Conservation (phyloP, 495 filamentous ascomycete genomes). For the Lindgomyces ingoldianus region DNA sequence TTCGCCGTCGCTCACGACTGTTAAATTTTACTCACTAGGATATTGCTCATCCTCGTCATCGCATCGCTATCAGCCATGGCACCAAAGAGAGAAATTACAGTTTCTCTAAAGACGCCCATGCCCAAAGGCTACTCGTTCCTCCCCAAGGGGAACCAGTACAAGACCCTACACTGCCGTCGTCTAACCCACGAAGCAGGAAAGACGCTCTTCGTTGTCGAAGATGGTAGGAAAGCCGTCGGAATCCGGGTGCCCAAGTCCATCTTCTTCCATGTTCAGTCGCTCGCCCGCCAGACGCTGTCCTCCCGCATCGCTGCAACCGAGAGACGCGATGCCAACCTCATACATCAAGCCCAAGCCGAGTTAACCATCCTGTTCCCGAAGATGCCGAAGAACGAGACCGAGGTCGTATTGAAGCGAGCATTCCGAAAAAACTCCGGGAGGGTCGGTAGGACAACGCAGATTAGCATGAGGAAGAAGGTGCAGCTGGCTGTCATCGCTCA, state of each 20-base stretch:
- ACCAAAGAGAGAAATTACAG: conserved; percentile 18
- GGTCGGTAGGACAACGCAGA: conserved; percentile 50
- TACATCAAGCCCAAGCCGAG: conserved; percentile 44
- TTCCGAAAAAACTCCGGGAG: conserved; percentile 55
- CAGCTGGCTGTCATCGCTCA: conserved; percentile 54
- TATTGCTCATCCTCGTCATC: neutral
- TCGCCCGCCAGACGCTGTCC: conserved; percentile 41
- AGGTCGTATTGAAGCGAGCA: conserved; percentile 49
- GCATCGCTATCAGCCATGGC: neutral
- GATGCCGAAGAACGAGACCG: conserved; percentile 49
- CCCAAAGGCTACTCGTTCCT: conserved; percentile 51
- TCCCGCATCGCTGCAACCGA: conserved; percentile 33
- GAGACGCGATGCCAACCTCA: conserved; percentile 47
- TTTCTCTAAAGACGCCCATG: conserved; percentile 18
- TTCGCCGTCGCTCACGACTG: too few relatives aligned
- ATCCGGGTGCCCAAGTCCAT: conserved; percentile 53
- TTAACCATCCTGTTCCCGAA: conserved; percentile 47
- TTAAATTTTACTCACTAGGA: too few relatives aligned
- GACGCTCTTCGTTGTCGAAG: conserved; percentile 49
- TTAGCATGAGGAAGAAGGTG: conserved; percentile 47
- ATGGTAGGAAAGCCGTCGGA: conserved; percentile 43
- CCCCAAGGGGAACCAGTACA: conserved; percentile 54
- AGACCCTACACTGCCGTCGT: conserved; percentile 53
- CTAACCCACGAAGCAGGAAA: conserved; percentile 49
- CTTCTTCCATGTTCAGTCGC: conserved; percentile 44